Percentiles rank a stretch among this genome's conserved stretches.
Conservation (phyloP, 306 rosid species). For the Castanea crenata region DNA sequence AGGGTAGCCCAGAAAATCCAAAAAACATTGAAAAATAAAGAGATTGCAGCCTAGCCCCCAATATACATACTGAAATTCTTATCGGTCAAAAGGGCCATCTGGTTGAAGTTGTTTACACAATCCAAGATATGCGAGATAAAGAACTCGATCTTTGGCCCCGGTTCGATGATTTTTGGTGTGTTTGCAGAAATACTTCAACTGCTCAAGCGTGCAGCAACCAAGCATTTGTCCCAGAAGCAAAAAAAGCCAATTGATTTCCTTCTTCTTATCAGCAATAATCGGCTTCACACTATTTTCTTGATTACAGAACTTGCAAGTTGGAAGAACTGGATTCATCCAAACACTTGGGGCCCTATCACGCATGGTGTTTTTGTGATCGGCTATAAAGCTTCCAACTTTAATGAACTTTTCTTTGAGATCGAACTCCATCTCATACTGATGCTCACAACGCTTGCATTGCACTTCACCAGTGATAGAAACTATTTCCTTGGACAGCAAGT, state of each 20-base stretch:
- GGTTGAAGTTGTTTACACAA: constrained; percentile 50
- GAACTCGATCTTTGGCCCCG: constrained; percentile 58
- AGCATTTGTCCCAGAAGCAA: constrained; percentile 50
- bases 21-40: too few relatives aligned
- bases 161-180: constrained; percentile 49
- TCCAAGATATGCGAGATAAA: constrained; percentile 38
- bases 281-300: constrained; percentile 39
- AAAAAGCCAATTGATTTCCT: constrained; percentile 60
- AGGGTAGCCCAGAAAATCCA: too few relatives aligned
- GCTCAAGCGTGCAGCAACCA: constrained; percentile 44
- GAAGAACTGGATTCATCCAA: constrained; percentile 42
- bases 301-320: constrained; percentile 30
- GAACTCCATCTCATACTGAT: background rate
- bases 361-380: background rate
- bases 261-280: constrained; percentile 15
- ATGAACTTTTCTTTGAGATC: background rate
- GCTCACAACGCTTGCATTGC: constrained; percentile 41
- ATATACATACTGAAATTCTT: too few relatives aligned
- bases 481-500: constrained; percentile 8
- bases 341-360: constrained; percentile 36
- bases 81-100: constrained; percentile 16
- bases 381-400: background rate
- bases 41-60: too few relatives aligned
- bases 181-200: constrained; percentile 53
- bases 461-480: constrained; percentile 23